Evolutionary conservation across 169 alveolate genomes (phyloP), one percentile per base, ranked within the genome.

Genomic region (Plasmodium coatneyi): DNA sequence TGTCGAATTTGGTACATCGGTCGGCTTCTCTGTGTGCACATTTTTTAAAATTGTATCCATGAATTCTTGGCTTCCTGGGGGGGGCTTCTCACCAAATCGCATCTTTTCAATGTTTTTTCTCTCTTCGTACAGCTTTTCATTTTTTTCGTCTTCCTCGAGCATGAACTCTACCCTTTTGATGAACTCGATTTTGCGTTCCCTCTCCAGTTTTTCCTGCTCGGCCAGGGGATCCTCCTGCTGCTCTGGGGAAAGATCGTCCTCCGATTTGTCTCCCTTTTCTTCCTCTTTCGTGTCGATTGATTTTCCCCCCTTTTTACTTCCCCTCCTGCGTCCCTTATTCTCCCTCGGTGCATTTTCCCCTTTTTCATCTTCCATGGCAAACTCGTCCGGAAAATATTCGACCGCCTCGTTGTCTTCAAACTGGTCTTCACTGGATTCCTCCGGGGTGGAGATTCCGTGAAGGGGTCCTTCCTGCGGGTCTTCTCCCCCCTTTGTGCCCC

Each of bases 91-190:
- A 9, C 86, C 84, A 30, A 86, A 86, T 30, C 80, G 54, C 41
- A 86, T 6, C 36, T 86, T 86, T 30, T 76, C 86, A 74, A 86
- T 86, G 80, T 86, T 81, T 36, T 71, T 72, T n/a, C 93, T 52
- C 70, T 86, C 80, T 76, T 86, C 93, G 41, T 70, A 54, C 22
- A 86, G 66, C 25, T 52, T 30, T 14, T 76, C 80, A 54, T 86
- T 86, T 52, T 74, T 86, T 43, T 86, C 87, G 32, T 86, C 93
- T 49, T 86, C 93, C 71, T 86, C 22, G 56, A 86, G 70, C 25
- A 86, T 36, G 36, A 49, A 78, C 54, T 86, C 93, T 74, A 86
- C 93, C 25, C 25, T 72, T 86, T 86, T 86, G 14, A 86, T 86
- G 72, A 86, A 86, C 9, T 86, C 93, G 16, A 86, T 76, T 30